phyloP scores from a whole-genome alignment of 805 yeast species.

The Vanderwaltozyma polyspora region DNA sequence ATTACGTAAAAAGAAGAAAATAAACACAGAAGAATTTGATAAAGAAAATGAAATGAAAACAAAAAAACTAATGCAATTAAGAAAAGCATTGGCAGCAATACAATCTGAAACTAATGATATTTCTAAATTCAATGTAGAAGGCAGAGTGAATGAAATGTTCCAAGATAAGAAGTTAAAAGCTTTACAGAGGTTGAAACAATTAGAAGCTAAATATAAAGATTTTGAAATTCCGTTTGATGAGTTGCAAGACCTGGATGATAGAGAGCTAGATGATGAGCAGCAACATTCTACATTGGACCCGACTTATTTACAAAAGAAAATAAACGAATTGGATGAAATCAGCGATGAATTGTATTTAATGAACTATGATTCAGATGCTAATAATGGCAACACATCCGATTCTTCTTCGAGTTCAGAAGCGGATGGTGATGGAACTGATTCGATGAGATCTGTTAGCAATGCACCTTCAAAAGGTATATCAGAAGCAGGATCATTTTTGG shows the following conservation, averaged over 20 bases:
- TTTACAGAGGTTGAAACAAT: conserved; percentile 56
- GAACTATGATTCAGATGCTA: conserved; percentile 5
- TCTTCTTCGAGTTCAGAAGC: conserved; percentile 5
- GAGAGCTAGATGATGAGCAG: background rate
- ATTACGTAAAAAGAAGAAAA: conserved; percentile 2
- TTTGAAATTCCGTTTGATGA: conserved; percentile 43
- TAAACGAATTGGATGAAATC: conserved; percentile 19
- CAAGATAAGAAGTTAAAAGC: conserved; percentile 54
- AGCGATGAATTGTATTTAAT: conserved; percentile 13
- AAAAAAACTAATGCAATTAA: conserved; percentile 41
- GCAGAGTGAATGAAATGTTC: conserved; percentile 43
- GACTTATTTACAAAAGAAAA: conserved; percentile 9
- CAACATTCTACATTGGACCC: conserved; percentile 19
- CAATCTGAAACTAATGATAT: conserved; percentile 71
- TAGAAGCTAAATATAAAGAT: conserved; percentile 57
- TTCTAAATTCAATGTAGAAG: conserved; percentile 47
- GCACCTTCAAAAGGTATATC: conserved; percentile 3
- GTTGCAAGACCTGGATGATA: conserved; percentile 8
- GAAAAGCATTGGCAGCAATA: conserved; percentile 46
- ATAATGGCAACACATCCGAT: background rate
- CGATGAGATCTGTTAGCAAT: background rate
- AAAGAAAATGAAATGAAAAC: conserved; percentile 41
- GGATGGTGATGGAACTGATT: conserved; percentile 3
- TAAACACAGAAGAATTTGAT: conserved; percentile 24
- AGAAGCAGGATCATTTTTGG: conserved; percentile 21